Evolutionary conservation across 225 moss, liverwort and hornwort species (phyloP).

Genomic region (Bryoerythrophyllum caledonicum): DNA sequence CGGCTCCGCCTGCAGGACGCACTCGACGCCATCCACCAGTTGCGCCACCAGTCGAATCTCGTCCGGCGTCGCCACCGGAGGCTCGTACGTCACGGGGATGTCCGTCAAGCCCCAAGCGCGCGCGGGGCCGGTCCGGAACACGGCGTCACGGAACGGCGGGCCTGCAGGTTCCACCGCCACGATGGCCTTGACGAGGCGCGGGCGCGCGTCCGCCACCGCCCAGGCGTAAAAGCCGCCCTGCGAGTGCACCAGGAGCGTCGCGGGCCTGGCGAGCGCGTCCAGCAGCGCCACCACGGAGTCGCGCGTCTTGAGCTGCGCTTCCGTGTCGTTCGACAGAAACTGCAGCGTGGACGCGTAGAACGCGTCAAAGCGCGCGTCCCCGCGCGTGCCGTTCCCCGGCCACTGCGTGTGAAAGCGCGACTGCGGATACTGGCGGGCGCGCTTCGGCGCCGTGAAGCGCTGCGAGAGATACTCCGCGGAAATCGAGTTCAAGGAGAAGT

Average conservation of each 20-base stretch:
- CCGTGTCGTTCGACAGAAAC: constrained; percentile 30
- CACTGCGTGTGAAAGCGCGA: constrained; percentile 25
- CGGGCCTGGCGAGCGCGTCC: constrained; percentile 26
- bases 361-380: constrained; percentile 29
- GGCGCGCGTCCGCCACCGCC: constrained; percentile 33
- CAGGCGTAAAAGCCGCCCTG: constrained; percentile 27
- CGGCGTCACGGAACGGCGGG: constrained; percentile 22
- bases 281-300: constrained; percentile 20
- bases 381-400: constrained; percentile 34
- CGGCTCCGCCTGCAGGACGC: constrained; percentile 29
- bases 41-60: constrained; percentile 3
- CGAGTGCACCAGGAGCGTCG: constrained; percentile 27
- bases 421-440: constrained; percentile 29
- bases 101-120: constrained; percentile 37
- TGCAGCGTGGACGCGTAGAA: constrained; percentile 30
- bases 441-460: constrained; percentile 3
- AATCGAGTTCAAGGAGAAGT: constrained; percentile 7
- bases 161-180: constrained; percentile 31
- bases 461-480: neutral
- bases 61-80: constrained; percentile 5
- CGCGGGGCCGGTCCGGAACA: neutral
- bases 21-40: neutral
- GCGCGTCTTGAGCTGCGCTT: constrained; percentile 16
- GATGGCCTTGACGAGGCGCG: constrained; percentile 28
- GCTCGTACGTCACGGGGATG: constrained; percentile 25